Base-by-base conservation (phyloP, 305 asterid genomes). In the Rubia balearica region DNA sequence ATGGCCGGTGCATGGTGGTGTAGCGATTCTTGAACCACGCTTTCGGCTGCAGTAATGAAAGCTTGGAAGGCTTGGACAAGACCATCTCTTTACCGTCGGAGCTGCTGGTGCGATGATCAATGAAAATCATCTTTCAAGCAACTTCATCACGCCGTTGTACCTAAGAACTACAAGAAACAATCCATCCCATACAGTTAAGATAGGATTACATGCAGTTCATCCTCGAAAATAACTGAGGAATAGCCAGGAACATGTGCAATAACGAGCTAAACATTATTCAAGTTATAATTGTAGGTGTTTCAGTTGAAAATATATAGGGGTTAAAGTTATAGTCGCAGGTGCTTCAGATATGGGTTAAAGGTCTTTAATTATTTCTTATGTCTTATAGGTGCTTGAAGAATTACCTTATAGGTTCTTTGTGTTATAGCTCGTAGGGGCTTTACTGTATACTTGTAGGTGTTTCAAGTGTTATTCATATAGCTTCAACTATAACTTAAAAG, bases 1-100 rank as follows among this genome's bases (percentile, higher is more conserved):
- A 90, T 0, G 96, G 95, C 79, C 98, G 53, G 75, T 77, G 53
- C 0, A 79, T 91, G 12, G 65, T 83, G 14, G 96, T 87, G 69
- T 90, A 90, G 49, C 96, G 83, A 67, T 92, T 81, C 85, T 81
- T 90, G 83, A 90, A 92, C 98, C 98, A 92, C 24, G 96, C 83
- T 55, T 79, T 87, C 0, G 96, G 96, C 0, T 83, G 87, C 6
- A 88, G 77, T 78, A 92, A 13, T 5, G 96, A 81, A 11, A 75
- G 22, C 71, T 83, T 90, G 0, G 98, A 92, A 0, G 98, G 96
- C 80, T 80, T 86, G 1, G 96, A 85, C 13, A 96, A 90, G 75
- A 86, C 86, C 0, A 92, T 96, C 81, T 92, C 98, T 12, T 90
- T 75, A 0, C 98, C 98, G 49, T 92, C 85, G 49, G 33, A 81